These are phyloP conservation scores for Candida palmyrensis DNA, from an alignment of 805 yeast genomes.

Conservation along the genomic window DNA sequence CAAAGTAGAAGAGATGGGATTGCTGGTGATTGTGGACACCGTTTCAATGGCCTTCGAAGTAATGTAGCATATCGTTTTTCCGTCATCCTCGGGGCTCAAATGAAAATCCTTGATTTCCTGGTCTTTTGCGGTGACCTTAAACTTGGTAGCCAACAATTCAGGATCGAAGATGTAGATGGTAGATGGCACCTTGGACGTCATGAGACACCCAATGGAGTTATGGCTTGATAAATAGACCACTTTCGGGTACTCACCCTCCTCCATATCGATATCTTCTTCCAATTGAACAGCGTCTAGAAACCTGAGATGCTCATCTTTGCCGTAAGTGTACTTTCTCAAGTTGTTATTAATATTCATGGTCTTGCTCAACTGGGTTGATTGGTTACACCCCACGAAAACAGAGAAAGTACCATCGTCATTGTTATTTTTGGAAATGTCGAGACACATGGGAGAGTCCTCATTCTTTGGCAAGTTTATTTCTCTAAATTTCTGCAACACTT, in stretches of 20 bases:
- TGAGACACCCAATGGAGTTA: conserved; percentile 60
- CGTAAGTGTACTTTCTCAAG: conserved; percentile 60
- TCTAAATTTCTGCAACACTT: conserved; percentile 50
- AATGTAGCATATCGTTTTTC: conserved; percentile 57
- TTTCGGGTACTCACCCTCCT: conserved; percentile 56
- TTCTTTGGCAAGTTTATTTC: conserved; percentile 56
- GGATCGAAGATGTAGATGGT: conserved; percentile 57
- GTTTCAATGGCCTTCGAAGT: conserved; percentile 51
- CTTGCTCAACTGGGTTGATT: conserved; percentile 49
- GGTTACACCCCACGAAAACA: conserved; percentile 75
- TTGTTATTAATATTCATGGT: conserved; percentile 63
- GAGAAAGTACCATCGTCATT: conserved; percentile 24
- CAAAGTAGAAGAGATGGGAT: conserved; percentile 20
- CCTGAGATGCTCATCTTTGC: conserved; percentile 52
- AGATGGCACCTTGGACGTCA: conserved; percentile 65
- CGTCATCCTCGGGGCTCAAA: conserved; percentile 54
- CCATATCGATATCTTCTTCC: conserved; percentile 31
- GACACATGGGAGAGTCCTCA: conserved; percentile 86
- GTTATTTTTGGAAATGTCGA: conserved; percentile 45
- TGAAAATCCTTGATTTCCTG: conserved; percentile 57
- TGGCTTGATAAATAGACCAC: conserved; percentile 52
- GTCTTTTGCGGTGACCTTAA: conserved; percentile 49
- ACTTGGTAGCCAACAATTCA: conserved; percentile 47
- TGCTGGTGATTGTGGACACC: conserved; percentile 45
- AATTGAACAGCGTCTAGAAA: conserved; percentile 58